Conservation (phyloP, 2,329 filamentous ascomycete species). For the Lomentospora prolificans region DNA sequence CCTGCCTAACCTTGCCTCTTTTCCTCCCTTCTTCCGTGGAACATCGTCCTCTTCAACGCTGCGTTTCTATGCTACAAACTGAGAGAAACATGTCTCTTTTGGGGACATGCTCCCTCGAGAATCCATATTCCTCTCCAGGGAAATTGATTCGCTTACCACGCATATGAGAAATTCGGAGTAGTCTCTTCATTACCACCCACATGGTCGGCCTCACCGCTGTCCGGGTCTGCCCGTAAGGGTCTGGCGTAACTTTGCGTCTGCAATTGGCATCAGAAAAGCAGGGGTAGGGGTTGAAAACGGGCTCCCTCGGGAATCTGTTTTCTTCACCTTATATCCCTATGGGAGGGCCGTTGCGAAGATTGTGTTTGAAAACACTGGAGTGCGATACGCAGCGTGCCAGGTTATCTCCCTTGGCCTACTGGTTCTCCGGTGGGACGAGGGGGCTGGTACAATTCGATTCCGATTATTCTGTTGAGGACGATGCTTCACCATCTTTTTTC, state of each 20-base stretch:
- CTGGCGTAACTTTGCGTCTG: constrained; percentile 74
- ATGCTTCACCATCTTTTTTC: constrained; percentile 35
- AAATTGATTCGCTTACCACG: constrained; percentile 22
- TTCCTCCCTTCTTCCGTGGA: constrained; percentile 34
- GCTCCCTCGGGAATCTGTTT: not conserved
- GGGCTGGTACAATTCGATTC: constrained; percentile 67
- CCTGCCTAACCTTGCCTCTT: constrained; percentile 4
- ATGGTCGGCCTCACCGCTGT: constrained; percentile 15
- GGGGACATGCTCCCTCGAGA: constrained; percentile 18
- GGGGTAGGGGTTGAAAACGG: not conserved
- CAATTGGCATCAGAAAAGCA: constrained; percentile 31
- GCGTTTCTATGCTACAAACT: constrained; percentile 91
- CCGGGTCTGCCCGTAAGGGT: constrained; percentile 72
- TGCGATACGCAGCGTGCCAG: constrained; percentile 80
- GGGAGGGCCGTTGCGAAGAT: constrained; percentile 92
- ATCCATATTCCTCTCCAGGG: constrained; percentile 13
- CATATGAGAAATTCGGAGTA: constrained; percentile 99
- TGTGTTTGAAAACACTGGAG: constrained; percentile 74
- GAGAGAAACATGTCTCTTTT: constrained; percentile 32
- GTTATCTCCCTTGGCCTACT: constrained; percentile 11
- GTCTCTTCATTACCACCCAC: constrained; percentile 53
- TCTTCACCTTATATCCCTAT: constrained; percentile 46
- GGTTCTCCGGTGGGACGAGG: constrained; percentile 16
- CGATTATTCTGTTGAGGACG: constrained; percentile 82
- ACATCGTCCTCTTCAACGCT: constrained; percentile 82